Percentiles rank a stretch among this genome's conserved stretches.
phyloP scores from a whole-genome alignment of 202 grass and related monocot genomes.

The Thinopyrum obtusiflorum region DNA sequence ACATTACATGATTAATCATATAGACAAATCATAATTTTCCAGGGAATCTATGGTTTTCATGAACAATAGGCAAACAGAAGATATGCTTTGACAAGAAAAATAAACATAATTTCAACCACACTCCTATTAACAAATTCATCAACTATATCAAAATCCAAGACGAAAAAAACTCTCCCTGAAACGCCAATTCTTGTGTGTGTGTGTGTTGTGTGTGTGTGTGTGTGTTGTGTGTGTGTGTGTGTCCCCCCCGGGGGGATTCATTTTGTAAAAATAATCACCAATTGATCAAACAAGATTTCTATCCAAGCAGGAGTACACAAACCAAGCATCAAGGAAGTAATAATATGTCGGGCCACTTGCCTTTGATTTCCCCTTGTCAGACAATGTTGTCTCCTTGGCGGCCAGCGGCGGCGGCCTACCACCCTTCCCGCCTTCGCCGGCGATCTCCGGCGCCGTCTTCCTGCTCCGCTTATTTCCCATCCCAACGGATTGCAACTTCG shows the following conservation, averaged over 20 bases:
- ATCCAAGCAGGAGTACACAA: not conserved
- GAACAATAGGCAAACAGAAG: not conserved
- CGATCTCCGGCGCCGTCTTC: constrained; percentile 9
- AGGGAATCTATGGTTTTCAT: not conserved
- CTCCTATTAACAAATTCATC: not conserved
- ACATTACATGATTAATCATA: not conserved
- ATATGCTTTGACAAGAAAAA: not conserved
- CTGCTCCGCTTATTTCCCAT: constrained; percentile 9
- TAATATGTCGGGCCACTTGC: not conserved
- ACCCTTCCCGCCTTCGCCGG: not conserved
- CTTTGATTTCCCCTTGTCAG: constrained; percentile 24
- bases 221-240: too few relatives aligned
- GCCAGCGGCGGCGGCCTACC: not conserved
- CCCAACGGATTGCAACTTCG: not conserved
- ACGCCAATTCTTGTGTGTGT: not conserved
- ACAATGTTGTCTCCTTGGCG: not conserved
- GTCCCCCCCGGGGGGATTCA: not conserved
- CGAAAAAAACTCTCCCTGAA: not conserved
- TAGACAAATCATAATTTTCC: not conserved
- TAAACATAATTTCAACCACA: not conserved
- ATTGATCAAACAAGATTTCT: not conserved
- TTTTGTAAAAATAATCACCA: not conserved
- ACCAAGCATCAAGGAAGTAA: not conserved
- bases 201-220: too few relatives aligned
- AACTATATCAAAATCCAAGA: not conserved